phyloP scores from a whole-genome alignment of 2,329 filamentous ascomycete species.

The Akanthomyces muscarius region DNA sequence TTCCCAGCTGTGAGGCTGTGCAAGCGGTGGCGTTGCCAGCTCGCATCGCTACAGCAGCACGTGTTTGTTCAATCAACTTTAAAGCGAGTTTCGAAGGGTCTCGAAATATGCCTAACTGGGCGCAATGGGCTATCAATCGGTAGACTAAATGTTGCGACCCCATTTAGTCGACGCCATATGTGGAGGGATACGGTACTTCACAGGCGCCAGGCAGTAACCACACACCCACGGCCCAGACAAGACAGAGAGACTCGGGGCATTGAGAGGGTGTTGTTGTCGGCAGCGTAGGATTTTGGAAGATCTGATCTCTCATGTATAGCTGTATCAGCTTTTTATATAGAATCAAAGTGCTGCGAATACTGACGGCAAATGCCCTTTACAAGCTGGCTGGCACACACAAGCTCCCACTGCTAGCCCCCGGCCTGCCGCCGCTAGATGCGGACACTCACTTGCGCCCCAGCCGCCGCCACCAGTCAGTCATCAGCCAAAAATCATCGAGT shows the following conservation, averaged over 20 bases:
- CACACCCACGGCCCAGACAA: too few species aligned
- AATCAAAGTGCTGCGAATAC: too few species aligned
- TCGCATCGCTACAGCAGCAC: neutral
- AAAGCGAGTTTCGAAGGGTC: neutral
- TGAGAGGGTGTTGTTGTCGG: too few species aligned
- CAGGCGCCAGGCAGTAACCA: too few species aligned
- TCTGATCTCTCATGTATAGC: too few species aligned
- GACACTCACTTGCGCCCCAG: neutral
- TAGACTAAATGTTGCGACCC: neutral
- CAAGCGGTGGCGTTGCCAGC: neutral
- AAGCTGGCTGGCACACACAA: neutral
- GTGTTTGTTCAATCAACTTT: neutral
- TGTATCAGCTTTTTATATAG: too few species aligned
- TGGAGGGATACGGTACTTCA: too few species aligned
- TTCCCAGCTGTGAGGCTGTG: constrained; percentile 9
- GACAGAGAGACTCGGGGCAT: too few species aligned
- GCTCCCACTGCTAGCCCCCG: neutral
- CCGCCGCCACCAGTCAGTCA: neutral
- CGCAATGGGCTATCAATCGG: neutral
- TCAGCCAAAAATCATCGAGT: neutral
- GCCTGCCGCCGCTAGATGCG: neutral
- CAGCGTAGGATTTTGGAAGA: too few species aligned
- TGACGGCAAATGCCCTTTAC: neutral
- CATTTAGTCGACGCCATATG: neutral
- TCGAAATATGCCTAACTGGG: neutral